A percentile compares a stretch with the other conserved stretches of the same genome.
Evolutionary conservation across 2,329 filamentous ascomycete genomes (phyloP).

Genomic region (Trichoderma sp.): DNA sequence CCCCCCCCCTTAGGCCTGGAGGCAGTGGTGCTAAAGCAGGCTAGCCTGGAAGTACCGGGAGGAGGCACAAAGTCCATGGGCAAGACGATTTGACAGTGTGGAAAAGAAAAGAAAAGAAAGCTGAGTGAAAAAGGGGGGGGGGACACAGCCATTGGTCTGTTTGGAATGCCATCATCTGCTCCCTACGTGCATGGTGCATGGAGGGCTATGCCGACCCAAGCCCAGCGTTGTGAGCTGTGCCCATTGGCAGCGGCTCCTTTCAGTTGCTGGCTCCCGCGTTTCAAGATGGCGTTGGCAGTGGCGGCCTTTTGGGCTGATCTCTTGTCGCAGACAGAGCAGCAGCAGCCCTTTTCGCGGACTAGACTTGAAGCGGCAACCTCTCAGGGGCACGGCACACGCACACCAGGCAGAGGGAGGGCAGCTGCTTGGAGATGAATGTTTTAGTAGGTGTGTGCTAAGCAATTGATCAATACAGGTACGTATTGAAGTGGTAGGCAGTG

Average conservation of each 20-base stretch:
- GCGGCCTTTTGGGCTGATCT: not conserved
- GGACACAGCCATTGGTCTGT: not conserved
- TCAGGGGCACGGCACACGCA: constrained; percentile 19
- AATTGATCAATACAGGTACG: not conserved
- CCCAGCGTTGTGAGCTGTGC: not conserved
- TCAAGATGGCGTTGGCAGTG: not conserved
- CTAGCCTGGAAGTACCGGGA: not conserved
- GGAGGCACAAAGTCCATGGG: not conserved
- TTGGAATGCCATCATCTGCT: not conserved
- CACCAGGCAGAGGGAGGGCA: not conserved
- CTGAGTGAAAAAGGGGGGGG: not conserved
- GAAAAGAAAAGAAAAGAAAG: not conserved
- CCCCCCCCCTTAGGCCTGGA: not conserved
- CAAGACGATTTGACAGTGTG: not conserved
- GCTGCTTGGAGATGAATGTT: not conserved
- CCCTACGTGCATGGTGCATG: constrained; percentile 18
- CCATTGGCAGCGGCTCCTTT: not conserved
- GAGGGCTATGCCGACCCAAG: not conserved
- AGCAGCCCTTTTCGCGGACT: not conserved
- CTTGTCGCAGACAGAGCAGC: not conserved
- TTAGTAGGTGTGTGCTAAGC: not conserved
- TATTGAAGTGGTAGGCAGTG: not conserved
- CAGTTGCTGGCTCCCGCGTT: constrained; percentile 1
- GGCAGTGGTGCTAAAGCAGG: not conserved
- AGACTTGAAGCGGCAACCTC: constrained; percentile 22